These are phyloP conservation scores for Yamadazyma atlantica DNA, from an alignment of 1,139 yeast species.

Conservation along the genomic window DNA sequence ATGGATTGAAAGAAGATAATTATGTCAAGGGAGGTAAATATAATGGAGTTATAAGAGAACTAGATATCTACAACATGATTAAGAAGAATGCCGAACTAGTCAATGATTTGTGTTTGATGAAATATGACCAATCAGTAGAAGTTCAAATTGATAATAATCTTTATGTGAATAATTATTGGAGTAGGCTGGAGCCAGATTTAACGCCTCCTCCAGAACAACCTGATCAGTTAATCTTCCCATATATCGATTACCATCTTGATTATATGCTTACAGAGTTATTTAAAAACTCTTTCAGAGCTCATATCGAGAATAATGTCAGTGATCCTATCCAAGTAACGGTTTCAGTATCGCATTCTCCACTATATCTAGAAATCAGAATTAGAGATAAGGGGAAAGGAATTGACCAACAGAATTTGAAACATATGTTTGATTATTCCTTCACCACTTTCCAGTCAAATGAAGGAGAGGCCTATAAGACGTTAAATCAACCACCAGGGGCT, in stretches of 20 bases:
- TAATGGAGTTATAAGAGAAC: conserved; percentile 69
- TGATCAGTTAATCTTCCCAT: conserved; percentile 53
- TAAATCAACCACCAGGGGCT: conserved; percentile 75
- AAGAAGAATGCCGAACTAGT: conserved; percentile 69
- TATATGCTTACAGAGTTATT: conserved; percentile 84
- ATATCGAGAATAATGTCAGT: conserved; percentile 62
- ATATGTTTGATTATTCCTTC: conserved; percentile 83
- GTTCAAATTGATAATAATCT: conserved; percentile 52
- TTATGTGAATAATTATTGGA: conserved; percentile 35
- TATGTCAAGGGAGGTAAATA: conserved; percentile 40
- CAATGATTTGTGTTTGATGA: conserved; percentile 76
- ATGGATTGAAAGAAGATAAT: conserved; percentile 29
- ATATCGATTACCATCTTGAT: conserved; percentile 83
- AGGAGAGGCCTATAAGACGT: conserved; percentile 56
- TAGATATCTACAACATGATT: conserved; percentile 62
- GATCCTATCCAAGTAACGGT: conserved; percentile 71
- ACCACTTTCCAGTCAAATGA: conserved; percentile 68
- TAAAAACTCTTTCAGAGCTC: conserved; percentile 85
- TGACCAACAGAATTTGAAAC: conserved; percentile 57
- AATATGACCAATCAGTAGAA: conserved; percentile 72
- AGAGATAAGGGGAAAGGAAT: conserved; percentile 93
- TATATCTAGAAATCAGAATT: conserved; percentile 60
- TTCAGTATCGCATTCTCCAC: conserved; percentile 48
- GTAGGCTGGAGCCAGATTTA: conserved; percentile 27
- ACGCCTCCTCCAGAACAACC: conserved; percentile 15